phyloP scores from a whole-genome alignment of 2,329 filamentous ascomycete genomes.

The Epichloe brachyelytri region DNA sequence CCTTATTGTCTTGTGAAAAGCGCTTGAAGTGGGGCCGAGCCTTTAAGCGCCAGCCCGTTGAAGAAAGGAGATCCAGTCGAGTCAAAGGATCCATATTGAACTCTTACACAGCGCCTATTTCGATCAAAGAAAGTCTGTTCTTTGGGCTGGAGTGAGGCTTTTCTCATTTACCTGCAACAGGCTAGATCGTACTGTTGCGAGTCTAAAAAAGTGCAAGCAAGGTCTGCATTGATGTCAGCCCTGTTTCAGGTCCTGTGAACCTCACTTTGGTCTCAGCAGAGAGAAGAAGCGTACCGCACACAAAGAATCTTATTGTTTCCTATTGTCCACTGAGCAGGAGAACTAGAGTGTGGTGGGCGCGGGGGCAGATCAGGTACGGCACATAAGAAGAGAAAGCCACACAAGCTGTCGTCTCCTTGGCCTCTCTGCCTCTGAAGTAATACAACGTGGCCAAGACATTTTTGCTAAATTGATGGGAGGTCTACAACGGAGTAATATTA shows the following conservation, averaged over 20 bases:
- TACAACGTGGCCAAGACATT: too few species aligned
- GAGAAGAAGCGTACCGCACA: background rate
- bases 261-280: background rate
- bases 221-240: background rate
- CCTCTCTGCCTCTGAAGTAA: too few species aligned
- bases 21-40: background rate
- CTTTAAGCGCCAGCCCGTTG: background rate
- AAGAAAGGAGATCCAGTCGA: conserved; percentile 1
- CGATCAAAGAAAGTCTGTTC: background rate
- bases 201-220: background rate
- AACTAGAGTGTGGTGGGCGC: background rate
- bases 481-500: background rate
- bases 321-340: background rate
- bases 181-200: background rate
- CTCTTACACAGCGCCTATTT: background rate
- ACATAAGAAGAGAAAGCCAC: background rate
- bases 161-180: background rate
- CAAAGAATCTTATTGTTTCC: background rate
- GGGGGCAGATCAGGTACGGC: too few species aligned
- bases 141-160: background rate
- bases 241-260: background rate
- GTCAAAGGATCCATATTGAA: background rate
- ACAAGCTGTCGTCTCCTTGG: background rate
- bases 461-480: background rate
- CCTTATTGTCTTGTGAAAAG: background rate